Evolutionary conservation across 371 early-diverging fungal genomes (phyloP).

Genomic region (Thermomucor indicae-seudaticae): DNA sequence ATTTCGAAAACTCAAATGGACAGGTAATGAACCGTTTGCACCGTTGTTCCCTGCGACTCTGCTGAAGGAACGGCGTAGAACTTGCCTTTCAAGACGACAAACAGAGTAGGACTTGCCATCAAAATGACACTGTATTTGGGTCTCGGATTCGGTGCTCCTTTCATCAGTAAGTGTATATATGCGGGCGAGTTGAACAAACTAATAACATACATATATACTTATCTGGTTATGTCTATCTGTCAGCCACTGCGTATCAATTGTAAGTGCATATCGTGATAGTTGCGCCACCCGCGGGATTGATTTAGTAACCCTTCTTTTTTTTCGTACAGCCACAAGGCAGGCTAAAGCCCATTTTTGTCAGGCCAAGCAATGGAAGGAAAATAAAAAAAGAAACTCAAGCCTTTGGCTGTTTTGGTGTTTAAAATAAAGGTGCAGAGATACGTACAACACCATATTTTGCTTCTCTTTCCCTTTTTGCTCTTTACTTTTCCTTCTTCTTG

Average conservation of each 20-base stretch:
- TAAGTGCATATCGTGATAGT: no score
- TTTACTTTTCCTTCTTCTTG: no score
- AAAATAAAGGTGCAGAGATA: no score
- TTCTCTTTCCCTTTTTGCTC: no score
- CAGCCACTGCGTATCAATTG: conserved; percentile 45
- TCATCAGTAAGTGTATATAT: conserved; percentile 45
- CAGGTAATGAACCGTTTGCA: conserved; percentile 20
- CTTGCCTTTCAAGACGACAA: conserved; percentile 61
- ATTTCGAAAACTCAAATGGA: conserved; percentile 45
- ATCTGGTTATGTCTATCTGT: neutral
- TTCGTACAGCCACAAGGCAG: conserved; percentile 36
- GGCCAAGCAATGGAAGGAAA: no score
- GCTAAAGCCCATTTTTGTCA: no score
- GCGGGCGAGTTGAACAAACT: neutral
- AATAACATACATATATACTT: neutral
- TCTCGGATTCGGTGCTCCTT: conserved; percentile 53
- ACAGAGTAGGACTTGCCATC: conserved; percentile 54
- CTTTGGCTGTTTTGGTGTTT: no score
- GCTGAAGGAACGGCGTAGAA: conserved; percentile 21
- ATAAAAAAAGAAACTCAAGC: no score
- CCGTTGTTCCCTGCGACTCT: neutral
- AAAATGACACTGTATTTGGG: conserved; percentile 50
- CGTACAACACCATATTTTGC: no score
- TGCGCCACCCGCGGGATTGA: neutral
- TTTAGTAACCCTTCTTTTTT: conserved; percentile 3